Percentiles rank a stretch among this genome's conserved stretches.
These are phyloP conservation scores for Solanum chiquidenum DNA, from an alignment of 257 asterid species.

Conservation along the genomic window DNA sequence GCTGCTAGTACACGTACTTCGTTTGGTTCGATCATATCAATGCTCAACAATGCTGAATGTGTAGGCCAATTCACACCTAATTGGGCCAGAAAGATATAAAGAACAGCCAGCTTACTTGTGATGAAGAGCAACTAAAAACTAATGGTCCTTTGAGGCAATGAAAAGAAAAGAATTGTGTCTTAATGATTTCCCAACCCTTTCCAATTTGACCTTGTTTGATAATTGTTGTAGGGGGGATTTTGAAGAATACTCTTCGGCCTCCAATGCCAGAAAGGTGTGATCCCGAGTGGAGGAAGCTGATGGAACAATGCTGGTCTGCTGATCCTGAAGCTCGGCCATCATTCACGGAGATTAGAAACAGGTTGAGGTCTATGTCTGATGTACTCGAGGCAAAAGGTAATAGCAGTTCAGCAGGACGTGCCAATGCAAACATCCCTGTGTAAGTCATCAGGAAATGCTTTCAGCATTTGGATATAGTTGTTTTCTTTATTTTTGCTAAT, in stretches of 20 bases:
- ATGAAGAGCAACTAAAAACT: neutral
- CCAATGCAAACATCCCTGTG: constrained; percentile 20
- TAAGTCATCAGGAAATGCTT: constrained; percentile 3
- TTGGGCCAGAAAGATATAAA: neutral
- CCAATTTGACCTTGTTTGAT: neutral
- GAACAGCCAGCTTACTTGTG: neutral
- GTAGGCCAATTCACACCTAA: neutral
- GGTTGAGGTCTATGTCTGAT: constrained; percentile 45
- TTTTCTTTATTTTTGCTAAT: neutral
- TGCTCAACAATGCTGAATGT: neutral
- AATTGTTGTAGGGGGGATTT: constrained; percentile 48
- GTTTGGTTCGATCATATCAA: neutral
- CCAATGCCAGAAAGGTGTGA: constrained; percentile 52
- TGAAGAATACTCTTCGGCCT: constrained; percentile 66
- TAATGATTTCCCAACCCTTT: neutral
- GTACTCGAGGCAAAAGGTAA: constrained; percentile 22
- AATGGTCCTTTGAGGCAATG: neutral
- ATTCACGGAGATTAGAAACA: constrained; percentile 50
- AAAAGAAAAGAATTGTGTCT: neutral
- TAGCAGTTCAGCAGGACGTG: constrained; percentile 8
- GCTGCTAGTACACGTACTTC: neutral
- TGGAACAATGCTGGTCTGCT: constrained; percentile 70
- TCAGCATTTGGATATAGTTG: neutral
- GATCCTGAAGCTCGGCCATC: constrained; percentile 55
- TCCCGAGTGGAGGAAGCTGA: constrained; percentile 56